Conservation (phyloP, 495 filamentous ascomycete genomes). For the Aspergillus homomorphus region DNA sequence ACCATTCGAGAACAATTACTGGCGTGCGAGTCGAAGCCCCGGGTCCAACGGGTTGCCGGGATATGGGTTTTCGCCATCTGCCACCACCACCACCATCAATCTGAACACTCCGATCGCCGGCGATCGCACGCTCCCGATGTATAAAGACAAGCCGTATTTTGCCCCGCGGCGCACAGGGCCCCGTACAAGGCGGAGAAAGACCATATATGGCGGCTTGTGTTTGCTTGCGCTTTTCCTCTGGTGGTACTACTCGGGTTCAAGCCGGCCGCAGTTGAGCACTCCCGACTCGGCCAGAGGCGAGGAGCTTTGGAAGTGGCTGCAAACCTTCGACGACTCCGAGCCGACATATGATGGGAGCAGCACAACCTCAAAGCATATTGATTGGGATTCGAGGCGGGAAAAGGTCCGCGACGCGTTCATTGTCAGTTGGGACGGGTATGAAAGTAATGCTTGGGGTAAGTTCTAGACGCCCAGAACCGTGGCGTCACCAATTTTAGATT, state of each 20-base stretch:
- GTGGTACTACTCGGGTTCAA: slow-evolving; percentile 53
- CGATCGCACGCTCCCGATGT: slow-evolving; percentile 76
- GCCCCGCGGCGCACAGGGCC: slow-evolving; percentile 43
- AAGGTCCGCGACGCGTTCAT: slow-evolving; percentile 87
- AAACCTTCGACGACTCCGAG: slow-evolving; percentile 30
- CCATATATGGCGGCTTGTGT: slow-evolving; percentile 23
- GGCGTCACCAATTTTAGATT: background rate
- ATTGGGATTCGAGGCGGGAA: slow-evolving; percentile 74
- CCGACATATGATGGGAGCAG: slow-evolving; percentile 17
- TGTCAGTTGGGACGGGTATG: slow-evolving; percentile 88
- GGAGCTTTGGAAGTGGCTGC: slow-evolving; percentile 43
- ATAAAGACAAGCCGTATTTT: slow-evolving; percentile 95
- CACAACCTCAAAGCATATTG: slow-evolving; percentile 25
- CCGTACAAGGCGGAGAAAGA: slow-evolving; percentile 26
- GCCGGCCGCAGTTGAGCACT: slow-evolving; percentile 12
- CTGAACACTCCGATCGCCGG: slow-evolving; percentile 52
- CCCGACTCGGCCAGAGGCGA: slow-evolving; percentile 25
- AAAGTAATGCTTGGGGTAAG: slow-evolving; percentile 90
- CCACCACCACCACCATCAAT: slow-evolving; percentile 41
- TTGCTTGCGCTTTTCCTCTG: slow-evolving; percentile 41
- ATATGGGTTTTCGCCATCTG: slow-evolving; percentile 35
- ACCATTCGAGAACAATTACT: slow-evolving; percentile 64
- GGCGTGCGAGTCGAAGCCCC: slow-evolving; percentile 54
- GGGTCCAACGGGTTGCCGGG: slow-evolving; percentile 33
- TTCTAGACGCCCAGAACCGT: background rate